These are phyloP conservation scores for Aureobasidium sp. DNA, from an alignment of 2,329 filamentous ascomycete genomes.

Conservation along the genomic window DNA sequence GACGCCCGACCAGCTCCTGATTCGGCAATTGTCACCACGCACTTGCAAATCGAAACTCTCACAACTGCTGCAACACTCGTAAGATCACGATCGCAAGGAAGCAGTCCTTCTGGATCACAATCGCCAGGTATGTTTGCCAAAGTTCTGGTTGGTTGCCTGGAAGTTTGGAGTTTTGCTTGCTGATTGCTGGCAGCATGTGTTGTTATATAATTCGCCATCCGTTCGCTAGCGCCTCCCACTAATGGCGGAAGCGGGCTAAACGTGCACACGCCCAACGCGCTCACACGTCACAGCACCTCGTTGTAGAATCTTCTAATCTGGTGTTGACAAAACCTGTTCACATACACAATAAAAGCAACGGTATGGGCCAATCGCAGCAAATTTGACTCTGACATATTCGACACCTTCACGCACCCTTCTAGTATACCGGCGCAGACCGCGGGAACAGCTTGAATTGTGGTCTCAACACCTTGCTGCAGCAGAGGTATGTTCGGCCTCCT, in stretches of 20 bases:
- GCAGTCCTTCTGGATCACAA: background rate
- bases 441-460: background rate
- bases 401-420: background rate
- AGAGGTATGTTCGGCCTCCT: background rate
- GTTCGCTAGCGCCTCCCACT: background rate
- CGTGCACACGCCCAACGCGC: background rate
- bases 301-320: slow-evolving; percentile 10
- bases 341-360: background rate
- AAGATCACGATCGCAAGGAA: background rate
- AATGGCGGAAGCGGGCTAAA: background rate
- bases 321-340: slow-evolving; percentile 7
- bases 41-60: background rate
- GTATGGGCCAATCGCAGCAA: background rate
- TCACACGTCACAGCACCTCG: slow-evolving; percentile 6
- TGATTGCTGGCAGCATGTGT: background rate
- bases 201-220: background rate
- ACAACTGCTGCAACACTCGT: background rate
- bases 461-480: background rate
- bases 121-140: background rate
- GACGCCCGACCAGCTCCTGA: background rate
- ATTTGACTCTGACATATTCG: background rate
- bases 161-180: background rate
- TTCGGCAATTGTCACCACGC: background rate
- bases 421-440: background rate
- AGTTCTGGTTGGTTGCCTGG: background rate